Conservation (phyloP, 2,329 filamentous ascomycete genomes). For the Paraconiothyrium brasiliense region DNA sequence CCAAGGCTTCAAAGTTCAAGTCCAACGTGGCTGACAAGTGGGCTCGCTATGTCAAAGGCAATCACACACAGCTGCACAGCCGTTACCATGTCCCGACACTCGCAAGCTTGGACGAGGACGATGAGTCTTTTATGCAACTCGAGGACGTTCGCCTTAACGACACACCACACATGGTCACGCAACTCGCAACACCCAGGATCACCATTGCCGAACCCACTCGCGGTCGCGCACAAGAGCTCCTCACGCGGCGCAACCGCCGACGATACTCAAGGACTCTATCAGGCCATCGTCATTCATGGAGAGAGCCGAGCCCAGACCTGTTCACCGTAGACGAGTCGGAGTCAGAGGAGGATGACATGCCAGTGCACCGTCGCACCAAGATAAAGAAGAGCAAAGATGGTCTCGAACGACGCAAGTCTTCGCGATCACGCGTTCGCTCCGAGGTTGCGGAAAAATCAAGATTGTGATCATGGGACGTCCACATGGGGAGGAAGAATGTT, state of each 20-base stretch:
- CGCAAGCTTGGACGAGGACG: constrained; percentile 37
- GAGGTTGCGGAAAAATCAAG: constrained; percentile 43
- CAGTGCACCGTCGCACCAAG: constrained; percentile 36
- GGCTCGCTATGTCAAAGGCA: constrained; percentile 51
- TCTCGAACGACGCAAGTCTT: constrained; percentile 46
- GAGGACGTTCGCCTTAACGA: constrained; percentile 47
- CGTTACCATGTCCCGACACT: constrained; percentile 41
- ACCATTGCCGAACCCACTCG: constrained; percentile 44
- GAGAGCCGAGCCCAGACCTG: constrained; percentile 52
- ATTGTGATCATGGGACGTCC: constrained; percentile 28
- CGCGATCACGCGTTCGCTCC: constrained; percentile 36
- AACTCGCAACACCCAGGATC: constrained; percentile 39
- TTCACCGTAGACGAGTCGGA: constrained; percentile 55
- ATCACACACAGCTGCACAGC: constrained; percentile 43
- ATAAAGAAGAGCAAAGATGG: constrained; percentile 47
- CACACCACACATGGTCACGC: constrained; percentile 38
- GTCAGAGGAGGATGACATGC: constrained; percentile 48
- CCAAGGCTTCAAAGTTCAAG: constrained; percentile 50
- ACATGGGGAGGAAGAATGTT: constrained; percentile 13
- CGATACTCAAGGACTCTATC: constrained; percentile 48
- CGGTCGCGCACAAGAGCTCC: constrained; percentile 49
- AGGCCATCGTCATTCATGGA: constrained; percentile 53
- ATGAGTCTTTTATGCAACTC: constrained; percentile 49
- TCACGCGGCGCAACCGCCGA: constrained; percentile 39
- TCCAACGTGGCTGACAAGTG: constrained; percentile 51